Evolutionary conservation across 1,139 yeast species (phyloP), one percentile per base, ranked within the genome.

Genomic region (Taphrina flavorubra): DNA sequence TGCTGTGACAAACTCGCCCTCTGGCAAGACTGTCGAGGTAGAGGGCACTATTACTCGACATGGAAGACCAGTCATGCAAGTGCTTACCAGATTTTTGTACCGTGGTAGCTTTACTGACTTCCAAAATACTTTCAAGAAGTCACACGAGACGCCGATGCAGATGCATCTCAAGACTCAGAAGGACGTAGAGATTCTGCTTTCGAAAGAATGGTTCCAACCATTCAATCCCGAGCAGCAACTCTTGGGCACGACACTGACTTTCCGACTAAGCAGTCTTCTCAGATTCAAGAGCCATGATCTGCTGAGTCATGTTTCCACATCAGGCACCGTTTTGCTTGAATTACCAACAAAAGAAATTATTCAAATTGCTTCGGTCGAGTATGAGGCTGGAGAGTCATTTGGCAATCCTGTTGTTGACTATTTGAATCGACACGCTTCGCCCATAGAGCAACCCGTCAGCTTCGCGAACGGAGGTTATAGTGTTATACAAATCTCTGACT

Each of bases 371-470:
- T 82, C 87, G 72, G 92, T 94, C 72, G 86, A 86, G 71, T 95
- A 94, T 80, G 91, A 87, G 78, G 97, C 98, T 72, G 96, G 96
- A 73, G 87, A 85, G 76, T 90, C 97, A 67, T 92, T 87, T 76
- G 99, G 99, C 81, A 95, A 95, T 83, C 99, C 99, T 72, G 99
- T 94, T 66, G 86, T 90, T 74, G 99, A 94, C 78, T 94, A 92
- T 83, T 85, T 94, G 79, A 81, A 86, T 74, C 90, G 99, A 84
- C 87, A 90, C 77, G 99, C 98, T 77, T 85, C 87, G 73, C 88
- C 97, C 70, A 89, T 94, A 76, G 99, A 94, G 83, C 97, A 92
- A 81, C 97, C 97, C 71, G 85, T 94, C 71, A 83, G 85, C 76
- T 90, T 94, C 78, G 99, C 92, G 80, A 89, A 91, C 78, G 86